A percentile compares a stretch with the other conserved stretches of the same genome.
Evolutionary conservation across 306 rosid genomes (phyloP).

Genomic region (Mimosa pudica): DNA sequence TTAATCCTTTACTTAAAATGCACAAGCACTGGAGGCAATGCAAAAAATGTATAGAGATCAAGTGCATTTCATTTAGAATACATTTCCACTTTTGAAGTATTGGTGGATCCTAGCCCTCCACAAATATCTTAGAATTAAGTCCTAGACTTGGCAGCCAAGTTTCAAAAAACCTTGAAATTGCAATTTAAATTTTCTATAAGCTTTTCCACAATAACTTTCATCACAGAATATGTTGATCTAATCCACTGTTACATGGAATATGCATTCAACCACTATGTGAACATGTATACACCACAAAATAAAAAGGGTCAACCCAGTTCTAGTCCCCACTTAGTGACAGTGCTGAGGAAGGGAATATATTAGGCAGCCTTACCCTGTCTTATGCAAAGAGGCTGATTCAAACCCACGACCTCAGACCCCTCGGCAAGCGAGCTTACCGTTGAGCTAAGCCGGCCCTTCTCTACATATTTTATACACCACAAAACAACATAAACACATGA

Average conservation of each 20-base stretch:
- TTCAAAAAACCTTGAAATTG: background rate
- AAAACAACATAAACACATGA: background rate
- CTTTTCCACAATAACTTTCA: slow-evolving; percentile 31
- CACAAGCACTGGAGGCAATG: no score
- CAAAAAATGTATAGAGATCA: background rate
- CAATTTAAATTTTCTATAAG: slow-evolving; percentile 16
- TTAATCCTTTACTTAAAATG: background rate
- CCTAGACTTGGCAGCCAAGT: background rate
- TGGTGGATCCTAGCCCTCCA: background rate
- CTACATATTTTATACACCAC: background rate
- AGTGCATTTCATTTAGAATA: background rate
- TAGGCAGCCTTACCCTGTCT: no score
- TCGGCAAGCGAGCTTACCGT: no score
- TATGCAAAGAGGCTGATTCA: no score
- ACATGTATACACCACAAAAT: background rate
- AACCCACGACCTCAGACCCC: no score
- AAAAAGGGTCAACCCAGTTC: background rate
- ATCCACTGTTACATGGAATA: slow-evolving; percentile 6
- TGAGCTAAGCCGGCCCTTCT: no score
- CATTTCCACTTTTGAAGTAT: background rate
- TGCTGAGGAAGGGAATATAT: no score
- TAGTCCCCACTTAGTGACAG: no score
- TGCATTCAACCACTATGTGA: slow-evolving; percentile 24
- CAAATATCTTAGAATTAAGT: background rate
- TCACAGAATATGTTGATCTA: slow-evolving; percentile 25